A percentile compares a stretch with the other conserved stretches of the same genome.
Conservation (phyloP, 345 rosid genomes). For the Anastatica hierochuntica region DNA sequence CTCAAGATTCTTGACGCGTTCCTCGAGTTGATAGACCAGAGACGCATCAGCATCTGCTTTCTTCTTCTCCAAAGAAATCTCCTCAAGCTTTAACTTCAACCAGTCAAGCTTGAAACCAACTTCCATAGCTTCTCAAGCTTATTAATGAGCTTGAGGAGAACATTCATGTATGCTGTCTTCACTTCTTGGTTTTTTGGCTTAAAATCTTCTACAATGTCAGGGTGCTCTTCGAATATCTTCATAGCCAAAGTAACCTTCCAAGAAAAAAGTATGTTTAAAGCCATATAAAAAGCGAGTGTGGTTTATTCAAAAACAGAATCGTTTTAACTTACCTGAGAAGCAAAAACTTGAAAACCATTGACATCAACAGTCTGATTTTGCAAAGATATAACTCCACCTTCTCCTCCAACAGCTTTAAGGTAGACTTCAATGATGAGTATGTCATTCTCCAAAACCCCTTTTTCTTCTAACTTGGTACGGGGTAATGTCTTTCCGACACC, state of each 20-base stretch:
- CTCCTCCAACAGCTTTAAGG: neutral
- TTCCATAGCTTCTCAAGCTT: neutral
- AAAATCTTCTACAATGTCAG: neutral
- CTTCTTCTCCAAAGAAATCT: neutral
- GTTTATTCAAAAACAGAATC: no score
- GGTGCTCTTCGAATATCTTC: slow-evolving; percentile 1
- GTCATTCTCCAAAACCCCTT: slow-evolving; percentile 2
- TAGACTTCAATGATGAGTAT: slow-evolving; percentile 13
- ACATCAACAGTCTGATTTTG: no score
- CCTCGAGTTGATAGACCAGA: neutral
- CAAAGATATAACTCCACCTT: no score
- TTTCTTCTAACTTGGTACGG: neutral
- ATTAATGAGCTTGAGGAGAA: neutral
- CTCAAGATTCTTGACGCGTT: neutral
- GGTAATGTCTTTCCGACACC: neutral
- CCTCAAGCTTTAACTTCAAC: neutral
- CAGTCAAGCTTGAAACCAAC: slow-evolving; percentile 4
- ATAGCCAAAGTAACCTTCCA: neutral
- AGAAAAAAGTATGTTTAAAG: no score
- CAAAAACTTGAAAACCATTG: neutral
- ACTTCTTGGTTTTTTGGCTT: neutral
- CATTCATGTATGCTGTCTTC: slow-evolving; percentile 5
- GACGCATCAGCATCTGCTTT: neutral
- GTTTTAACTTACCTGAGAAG: slow-evolving; percentile 22
- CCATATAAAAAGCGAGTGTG: no score